Evolutionary conservation across 257 asterid species (phyloP).

Genomic region (Mentha longifolia): DNA sequence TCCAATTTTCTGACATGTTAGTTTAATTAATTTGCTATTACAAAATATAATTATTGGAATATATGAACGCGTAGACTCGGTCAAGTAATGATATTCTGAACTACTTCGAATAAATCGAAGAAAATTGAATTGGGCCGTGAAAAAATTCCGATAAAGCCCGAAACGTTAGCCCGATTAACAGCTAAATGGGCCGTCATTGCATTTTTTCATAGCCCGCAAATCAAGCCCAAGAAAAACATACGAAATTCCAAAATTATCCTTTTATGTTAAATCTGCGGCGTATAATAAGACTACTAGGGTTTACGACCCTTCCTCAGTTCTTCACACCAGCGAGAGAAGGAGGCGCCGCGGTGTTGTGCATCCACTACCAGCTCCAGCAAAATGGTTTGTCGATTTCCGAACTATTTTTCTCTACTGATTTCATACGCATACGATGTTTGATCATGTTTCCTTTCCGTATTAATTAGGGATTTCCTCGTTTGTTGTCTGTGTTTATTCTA

Average conservation of each 20-base stretch:
- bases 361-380: constrained; percentile 19
- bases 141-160: no score
- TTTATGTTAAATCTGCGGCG: not conserved
- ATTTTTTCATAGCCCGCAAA: not conserved
- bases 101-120: no score
- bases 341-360: constrained; percentile 33
- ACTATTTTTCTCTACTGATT: not conserved
- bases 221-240: not conserved
- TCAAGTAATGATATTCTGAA: no score
- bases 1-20: no score
- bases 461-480: not conserved
- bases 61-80: no score
- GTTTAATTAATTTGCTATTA: no score
- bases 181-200: no score
- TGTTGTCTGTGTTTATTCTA: not conserved
- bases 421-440: not conserved
- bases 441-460: not conserved
- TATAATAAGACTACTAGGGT: constrained; percentile 35
- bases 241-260: not conserved
- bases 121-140: not conserved
- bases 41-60: no score
- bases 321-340: constrained; percentile 3
- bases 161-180: no score
- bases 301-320: constrained; percentile 22
- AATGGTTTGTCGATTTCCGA: constrained; percentile 34